These are phyloP conservation scores for Epichloe typhina DNA, from an alignment of 2,329 filamentous ascomycete genomes.

Conservation along the genomic window DNA sequence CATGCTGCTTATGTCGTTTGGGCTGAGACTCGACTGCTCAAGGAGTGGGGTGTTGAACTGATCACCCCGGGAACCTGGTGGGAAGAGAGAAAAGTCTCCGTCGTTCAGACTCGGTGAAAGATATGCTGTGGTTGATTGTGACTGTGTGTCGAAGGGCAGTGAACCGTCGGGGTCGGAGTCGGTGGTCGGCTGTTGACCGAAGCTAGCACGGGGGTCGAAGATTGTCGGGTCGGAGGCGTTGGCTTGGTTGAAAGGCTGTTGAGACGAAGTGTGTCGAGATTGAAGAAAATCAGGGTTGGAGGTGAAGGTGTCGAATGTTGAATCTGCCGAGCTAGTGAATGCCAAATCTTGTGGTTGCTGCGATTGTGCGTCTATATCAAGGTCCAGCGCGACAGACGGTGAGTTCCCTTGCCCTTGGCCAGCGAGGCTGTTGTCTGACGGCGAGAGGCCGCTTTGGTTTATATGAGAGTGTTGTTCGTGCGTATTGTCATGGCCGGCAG, in stretches of 20 bases:
- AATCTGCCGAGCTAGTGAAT: slow-evolving; percentile 14
- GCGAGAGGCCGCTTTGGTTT: slow-evolving; percentile 50
- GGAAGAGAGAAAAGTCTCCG: slow-evolving; percentile 53
- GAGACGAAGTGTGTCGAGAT: slow-evolving; percentile 29
- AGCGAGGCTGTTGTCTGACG: slow-evolving; percentile 42
- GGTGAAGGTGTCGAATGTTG: slow-evolving; percentile 32
- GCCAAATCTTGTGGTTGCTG: slow-evolving; percentile 22
- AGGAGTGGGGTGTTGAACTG: slow-evolving; percentile 52
- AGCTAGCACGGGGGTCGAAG: slow-evolving; percentile 30
- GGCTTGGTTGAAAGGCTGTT: slow-evolving; percentile 14
- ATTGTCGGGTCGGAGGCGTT: slow-evolving; percentile 23
- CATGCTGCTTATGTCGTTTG: slow-evolving; percentile 39
- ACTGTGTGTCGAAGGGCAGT: slow-evolving; percentile 28
- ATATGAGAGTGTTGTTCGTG: slow-evolving; percentile 45
- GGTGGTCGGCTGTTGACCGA: slow-evolving; percentile 27
- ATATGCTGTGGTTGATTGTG: slow-evolving; percentile 26
- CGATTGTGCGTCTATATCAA: slow-evolving; percentile 39
- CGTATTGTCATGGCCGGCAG: slow-evolving; percentile 25
- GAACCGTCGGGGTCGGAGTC: slow-evolving; percentile 22
- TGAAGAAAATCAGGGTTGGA: slow-evolving; percentile 36
- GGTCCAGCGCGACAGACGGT: slow-evolving; percentile 39
- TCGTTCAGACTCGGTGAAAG: slow-evolving; percentile 38
- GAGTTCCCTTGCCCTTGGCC: slow-evolving; percentile 29
- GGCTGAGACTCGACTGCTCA: slow-evolving; percentile 30
- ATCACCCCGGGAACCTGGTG: slow-evolving; percentile 37